These are phyloP conservation scores for Rhododendron molle DNA, from an alignment of 148 eudicot genomes.

Conservation along the genomic window DNA sequence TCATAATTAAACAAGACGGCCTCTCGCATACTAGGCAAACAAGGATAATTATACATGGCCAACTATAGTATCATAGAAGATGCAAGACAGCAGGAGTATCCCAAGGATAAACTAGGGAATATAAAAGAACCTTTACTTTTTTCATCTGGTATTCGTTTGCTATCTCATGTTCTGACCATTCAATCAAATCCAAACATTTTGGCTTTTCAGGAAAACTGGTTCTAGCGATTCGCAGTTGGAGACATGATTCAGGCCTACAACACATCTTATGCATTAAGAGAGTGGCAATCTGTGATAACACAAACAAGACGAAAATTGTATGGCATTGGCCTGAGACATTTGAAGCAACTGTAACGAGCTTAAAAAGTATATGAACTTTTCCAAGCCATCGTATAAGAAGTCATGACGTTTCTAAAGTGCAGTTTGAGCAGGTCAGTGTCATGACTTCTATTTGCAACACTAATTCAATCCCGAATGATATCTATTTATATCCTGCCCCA, in stretches of 20 bases:
- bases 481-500: too few relatives aligned
- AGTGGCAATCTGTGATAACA: not conserved
- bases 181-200: not conserved
- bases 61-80: not conserved
- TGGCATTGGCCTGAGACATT: not conserved
- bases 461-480: constrained; percentile 1
- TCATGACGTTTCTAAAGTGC: not conserved
- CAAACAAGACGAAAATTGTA: not conserved
- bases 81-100: not conserved
- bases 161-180: not conserved
- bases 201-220: not conserved
- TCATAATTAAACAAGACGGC: not conserved
- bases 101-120: not conserved
- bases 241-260: not conserved
- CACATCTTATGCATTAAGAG: not conserved
- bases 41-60: not conserved
- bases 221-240: not conserved
- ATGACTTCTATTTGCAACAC: not conserved
- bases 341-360: not conserved
- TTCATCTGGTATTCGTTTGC: not conserved
- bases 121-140: not conserved
- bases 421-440: not conserved
- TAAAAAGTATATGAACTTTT: not conserved
- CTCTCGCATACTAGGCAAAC: not conserved
- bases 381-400: not conserved